Percentiles rank a stretch among this genome's conserved stretches.
Conservation (phyloP, 805 yeast genomes). For the Saccharomycopsis guyanensis region DNA sequence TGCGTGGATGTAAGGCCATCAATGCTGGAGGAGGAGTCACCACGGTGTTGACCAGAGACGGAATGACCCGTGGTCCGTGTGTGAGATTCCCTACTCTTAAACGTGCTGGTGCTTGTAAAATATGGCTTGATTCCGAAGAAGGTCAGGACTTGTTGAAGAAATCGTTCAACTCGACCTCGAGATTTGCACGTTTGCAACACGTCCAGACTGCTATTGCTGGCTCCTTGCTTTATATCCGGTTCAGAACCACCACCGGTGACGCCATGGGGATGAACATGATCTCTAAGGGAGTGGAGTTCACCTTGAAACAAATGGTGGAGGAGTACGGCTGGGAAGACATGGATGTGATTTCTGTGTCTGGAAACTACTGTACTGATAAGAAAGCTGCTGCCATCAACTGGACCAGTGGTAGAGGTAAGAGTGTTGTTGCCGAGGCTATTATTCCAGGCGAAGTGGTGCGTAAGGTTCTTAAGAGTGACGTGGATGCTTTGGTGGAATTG, state of each 20-base stretch:
- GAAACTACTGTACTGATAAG: conserved; percentile 96
- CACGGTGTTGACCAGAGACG: conserved; percentile 89
- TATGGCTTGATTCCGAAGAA: conserved; percentile 93
- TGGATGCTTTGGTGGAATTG: conserved; percentile 83
- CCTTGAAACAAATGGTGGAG: conserved; percentile 76
- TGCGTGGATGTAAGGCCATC: conserved; percentile 98
- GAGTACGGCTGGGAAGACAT: conserved; percentile 92
- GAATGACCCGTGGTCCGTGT: conserved; percentile 99
- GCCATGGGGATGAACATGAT: conserved; percentile 99
- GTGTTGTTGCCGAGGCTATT: conserved; percentile 92
- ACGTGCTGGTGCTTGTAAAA: conserved; percentile 90
- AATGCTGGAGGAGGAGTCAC: conserved; percentile 95
- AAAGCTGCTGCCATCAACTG: conserved; percentile 98
- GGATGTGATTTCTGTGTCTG: conserved; percentile 88
- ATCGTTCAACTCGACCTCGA: conserved; percentile 92
- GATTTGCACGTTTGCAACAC: conserved; percentile 92
- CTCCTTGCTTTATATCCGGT: conserved; percentile 76
- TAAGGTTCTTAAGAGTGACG: conserved; percentile 84
- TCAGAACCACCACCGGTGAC: conserved; percentile 98
- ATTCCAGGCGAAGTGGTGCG: conserved; percentile 76
- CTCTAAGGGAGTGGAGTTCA: conserved; percentile 91
- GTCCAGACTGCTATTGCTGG: conserved; percentile 95
- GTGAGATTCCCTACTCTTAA: conserved; percentile 75
- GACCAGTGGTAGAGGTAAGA: conserved; percentile 99
- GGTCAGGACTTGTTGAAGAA: conserved; percentile 76